phyloP scores from a whole-genome alignment of 2,329 filamentous ascomycete species.

The Cladosporium sp. region DNA sequence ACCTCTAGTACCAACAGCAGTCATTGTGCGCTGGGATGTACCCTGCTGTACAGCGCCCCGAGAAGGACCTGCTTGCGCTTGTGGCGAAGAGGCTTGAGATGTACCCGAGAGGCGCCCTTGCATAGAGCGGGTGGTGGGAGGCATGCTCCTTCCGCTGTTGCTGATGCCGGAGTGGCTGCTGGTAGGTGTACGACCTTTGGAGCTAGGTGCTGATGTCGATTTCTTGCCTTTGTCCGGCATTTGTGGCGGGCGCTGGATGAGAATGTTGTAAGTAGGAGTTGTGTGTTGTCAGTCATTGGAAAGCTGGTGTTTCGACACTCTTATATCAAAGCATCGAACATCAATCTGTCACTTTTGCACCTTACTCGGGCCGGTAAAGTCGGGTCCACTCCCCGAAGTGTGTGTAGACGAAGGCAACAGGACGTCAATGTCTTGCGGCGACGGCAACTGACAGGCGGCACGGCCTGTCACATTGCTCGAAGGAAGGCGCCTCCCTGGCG shows the following conservation, averaged over 20 bases:
- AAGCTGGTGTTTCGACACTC: not conserved
- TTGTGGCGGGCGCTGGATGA: not conserved
- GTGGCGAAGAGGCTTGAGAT: not conserved
- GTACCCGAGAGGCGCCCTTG: not conserved
- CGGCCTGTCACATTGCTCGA: not conserved
- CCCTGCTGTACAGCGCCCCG: not conserved
- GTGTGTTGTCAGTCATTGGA: not conserved
- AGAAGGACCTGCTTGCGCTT: conserved; percentile 7
- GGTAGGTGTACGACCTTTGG: not conserved
- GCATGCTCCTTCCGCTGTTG: conserved; percentile 17
- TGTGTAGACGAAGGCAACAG: not conserved
- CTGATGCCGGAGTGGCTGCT: not conserved
- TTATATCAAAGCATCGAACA: not conserved
- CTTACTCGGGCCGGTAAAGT: not conserved
- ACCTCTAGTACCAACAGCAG: not conserved
- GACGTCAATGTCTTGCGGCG: not conserved
- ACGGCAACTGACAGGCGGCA: not conserved
- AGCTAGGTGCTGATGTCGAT: not conserved
- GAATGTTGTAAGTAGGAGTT: not conserved
- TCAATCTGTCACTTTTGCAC: not conserved
- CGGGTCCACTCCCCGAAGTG: conserved; percentile 6
- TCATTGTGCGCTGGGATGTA: not conserved
- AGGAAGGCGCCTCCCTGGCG: not conserved
- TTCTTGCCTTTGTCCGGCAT: not conserved
- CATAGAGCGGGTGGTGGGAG: conserved; percentile 17